Percentiles rank a stretch among this genome's conserved stretches.
Conservation (phyloP, 2,329 filamentous ascomycete genomes). For the Fusarium pseudograminearum region DNA sequence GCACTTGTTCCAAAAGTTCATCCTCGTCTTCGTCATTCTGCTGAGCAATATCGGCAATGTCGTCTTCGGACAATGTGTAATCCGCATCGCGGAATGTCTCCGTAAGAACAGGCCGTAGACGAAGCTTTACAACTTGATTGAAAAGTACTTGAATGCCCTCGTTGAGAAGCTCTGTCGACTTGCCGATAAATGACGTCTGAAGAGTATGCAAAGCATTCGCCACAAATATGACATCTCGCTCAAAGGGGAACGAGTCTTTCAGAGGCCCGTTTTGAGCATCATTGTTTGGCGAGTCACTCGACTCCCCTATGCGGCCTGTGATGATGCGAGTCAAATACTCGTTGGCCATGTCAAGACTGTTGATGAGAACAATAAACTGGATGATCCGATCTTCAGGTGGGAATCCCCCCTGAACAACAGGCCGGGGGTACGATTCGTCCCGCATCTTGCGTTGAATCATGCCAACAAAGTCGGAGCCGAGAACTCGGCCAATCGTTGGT, state of each 20-base stretch:
- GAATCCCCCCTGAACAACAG: conserved; percentile 79
- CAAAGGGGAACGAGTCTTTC: conserved; percentile 80
- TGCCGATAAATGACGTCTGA: conserved; percentile 77
- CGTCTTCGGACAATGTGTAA: conserved; percentile 77
- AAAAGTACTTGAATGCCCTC: conserved; percentile 90
- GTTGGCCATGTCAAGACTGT: conserved; percentile 92
- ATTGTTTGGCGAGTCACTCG: conserved; percentile 54
- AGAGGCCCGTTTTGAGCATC: conserved; percentile 60
- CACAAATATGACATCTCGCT: conserved; percentile 78
- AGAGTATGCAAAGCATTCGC: conserved; percentile 75
- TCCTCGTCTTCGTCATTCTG: conserved; percentile 67
- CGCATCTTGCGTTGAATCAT: conserved; percentile 99
- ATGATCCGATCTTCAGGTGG: conserved; percentile 91
- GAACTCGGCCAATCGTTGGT: conserved; percentile 81
- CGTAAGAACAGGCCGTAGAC: conserved; percentile 83
- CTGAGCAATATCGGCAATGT: conserved; percentile 67
- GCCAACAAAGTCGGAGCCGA: conserved; percentile 90
- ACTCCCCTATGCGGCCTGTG: conserved; percentile 68
- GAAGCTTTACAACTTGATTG: conserved; percentile 85
- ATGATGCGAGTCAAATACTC: conserved; percentile 94
- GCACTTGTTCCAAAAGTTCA: conserved; percentile 74
- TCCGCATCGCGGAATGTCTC: conserved; percentile 94
- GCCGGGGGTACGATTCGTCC: conserved; percentile 90
- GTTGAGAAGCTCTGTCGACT: conserved; percentile 82
- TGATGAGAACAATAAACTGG: conserved; percentile 91